Evolutionary conservation across 116 monocot genomes (phyloP), one percentile per base, ranked within the genome.

Genomic region (Trichopus zeylanicus): DNA sequence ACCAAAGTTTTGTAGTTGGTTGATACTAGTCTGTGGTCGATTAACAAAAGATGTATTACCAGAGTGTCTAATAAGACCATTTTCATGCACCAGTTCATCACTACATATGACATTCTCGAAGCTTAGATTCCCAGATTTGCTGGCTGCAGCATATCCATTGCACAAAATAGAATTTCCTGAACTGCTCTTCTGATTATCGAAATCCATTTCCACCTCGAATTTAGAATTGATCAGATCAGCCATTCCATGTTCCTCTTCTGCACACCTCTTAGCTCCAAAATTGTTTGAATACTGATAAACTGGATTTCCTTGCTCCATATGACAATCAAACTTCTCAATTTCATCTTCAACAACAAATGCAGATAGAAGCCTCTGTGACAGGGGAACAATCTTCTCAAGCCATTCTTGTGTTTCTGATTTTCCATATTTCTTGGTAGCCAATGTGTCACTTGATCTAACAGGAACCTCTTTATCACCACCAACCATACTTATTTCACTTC

Each of bases 341-440:
- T 57, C 82, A 70, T 89, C 80, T 29, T 83, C 83, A 33, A 56
- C 35, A 53, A 95, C 81, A 19, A 95, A 84, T 31, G 95, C 89
- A 53, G 95, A 78, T 23, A 95, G 65, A 67, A 95, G 81, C 61
- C 73, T 80, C 11, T 95, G 84, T 35, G 90, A 81, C 32, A 95
- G 51, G 23, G 95, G 83, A 67, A 87, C 61, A 37, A 76, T 65
- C 72, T 55, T 70, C 57, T 81, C 67, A 55, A 77, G 65, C 78
- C 73, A 81, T 26, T 56, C 66, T 34, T 83, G 68, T 24, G 70
- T 64, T 57, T 63, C 70, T 31, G 72, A 8, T 73, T 69, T 73
- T 53, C 63, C 74, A 57, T 48, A 35, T 70, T 15, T 26, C 15
- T 53, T 22, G 62, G 48, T 21, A 48, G 48, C 0, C 48, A 48